Base-by-base conservation (phyloP, 306 rosid species). In the Alnus rubra region DNA sequence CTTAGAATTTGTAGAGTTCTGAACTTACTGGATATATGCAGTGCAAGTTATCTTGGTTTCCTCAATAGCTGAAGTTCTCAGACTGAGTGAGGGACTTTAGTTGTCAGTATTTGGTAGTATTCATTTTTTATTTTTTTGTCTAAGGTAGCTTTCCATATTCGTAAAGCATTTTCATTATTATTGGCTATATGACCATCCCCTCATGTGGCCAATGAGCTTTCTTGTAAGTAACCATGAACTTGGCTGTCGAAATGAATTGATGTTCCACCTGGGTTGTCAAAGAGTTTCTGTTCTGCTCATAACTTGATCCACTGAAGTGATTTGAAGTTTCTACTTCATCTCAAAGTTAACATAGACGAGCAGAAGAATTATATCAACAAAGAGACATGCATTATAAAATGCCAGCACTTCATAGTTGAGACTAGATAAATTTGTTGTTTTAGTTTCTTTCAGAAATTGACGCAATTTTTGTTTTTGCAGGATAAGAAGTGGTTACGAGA, bases 401-500 rank as follows among this genome's bases (percentile, higher is more conserved):
- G 63, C 5, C 8, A 19, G 50, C 50, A 65, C 8, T 65, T 37
- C 48, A 65, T n/a, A 35, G 23, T 28, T 35, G 37, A 33, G 37
- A 65, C n/a, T 0, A 4, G 45, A 63, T 63, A 33, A 62, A 35
- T 64, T 14, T 35, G 19, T 64, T 16, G 2, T 64, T 16, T 33
- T n/a, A 7, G 28, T 71, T 71, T 71, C 11, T 28, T 49, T 71
- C 74, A 71, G 12, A 31, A 71, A 49, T 8, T 49, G 6, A 69
- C 55, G 49, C 44, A 68, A 54, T 31, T 69, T 53, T 70, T 69
- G n/a, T 8, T 35, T 42, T 70, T 13, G 71, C 88, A 92, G 98
- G 89, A 94, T 52, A 97, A 92, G 82, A 70, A 83, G 70, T 78
- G 83, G 47, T 76, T 92, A 8, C 76, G 88, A 58, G 91, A 88